Conservation (phyloP, 1,284 basidiomycete genomes). For the Trametes pubescens region DNA sequence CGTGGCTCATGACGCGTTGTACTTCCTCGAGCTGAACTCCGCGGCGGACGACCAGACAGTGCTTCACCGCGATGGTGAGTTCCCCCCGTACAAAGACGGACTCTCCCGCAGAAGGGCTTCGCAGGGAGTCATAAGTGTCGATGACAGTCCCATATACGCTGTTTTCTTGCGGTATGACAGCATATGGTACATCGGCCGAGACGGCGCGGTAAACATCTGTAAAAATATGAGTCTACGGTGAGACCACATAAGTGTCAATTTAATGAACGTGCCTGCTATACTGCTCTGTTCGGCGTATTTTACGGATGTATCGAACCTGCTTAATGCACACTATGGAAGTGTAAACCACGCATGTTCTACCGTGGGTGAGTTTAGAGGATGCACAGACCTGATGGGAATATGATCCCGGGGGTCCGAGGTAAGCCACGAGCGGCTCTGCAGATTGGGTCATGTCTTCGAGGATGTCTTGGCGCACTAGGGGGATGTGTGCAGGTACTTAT, state of each 20-base stretch:
- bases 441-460: slow-evolving; percentile 8
- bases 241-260: neutral
- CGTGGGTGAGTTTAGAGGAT: neutral
- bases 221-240: slow-evolving; percentile 6
- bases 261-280: slow-evolving; percentile 57
- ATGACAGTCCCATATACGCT: slow-evolving; percentile 75
- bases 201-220: slow-evolving; percentile 67
- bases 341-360: neutral
- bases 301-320: slow-evolving; percentile 60
- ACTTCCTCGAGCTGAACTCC: slow-evolving; percentile 64
- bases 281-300: slow-evolving; percentile 60
- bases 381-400: slow-evolving; percentile 76
- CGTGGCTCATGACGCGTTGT: slow-evolving; percentile 71
- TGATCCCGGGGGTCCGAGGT: slow-evolving; percentile 77
- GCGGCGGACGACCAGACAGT: slow-evolving; percentile 67
- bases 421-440: slow-evolving; percentile 43
- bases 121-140: slow-evolving; percentile 75
- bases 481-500: neutral
- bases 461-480: neutral
- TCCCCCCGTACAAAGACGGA: slow-evolving; percentile 64
- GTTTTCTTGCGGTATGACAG: slow-evolving; percentile 80
- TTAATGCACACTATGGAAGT: slow-evolving; percentile 62
- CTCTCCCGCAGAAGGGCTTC: slow-evolving; percentile 49
- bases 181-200: slow-evolving; percentile 51
- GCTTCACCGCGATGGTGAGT: slow-evolving; percentile 65